These are phyloP conservation scores for Termitomyces bulborhizus DNA, from an alignment of 768 basidiomycete genomes.

Conservation along the genomic window DNA sequence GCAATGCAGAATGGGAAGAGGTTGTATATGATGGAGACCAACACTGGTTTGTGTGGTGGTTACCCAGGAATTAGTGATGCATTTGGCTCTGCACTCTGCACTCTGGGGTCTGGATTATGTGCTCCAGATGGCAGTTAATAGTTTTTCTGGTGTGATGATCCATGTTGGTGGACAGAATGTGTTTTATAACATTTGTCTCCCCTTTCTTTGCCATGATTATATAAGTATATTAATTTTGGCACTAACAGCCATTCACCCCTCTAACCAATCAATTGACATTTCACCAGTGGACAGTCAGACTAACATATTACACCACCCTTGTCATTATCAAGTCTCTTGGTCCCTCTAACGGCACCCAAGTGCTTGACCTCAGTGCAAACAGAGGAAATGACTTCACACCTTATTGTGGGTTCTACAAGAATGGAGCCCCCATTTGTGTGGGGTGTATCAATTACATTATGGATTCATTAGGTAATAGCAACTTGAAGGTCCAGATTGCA, in stretches of 20 bases:
- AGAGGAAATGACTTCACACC: slow-evolving; percentile 42
- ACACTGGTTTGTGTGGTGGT: slow-evolving; percentile 65
- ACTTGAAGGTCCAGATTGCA: too few relatives aligned
- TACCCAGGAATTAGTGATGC: slow-evolving; percentile 57
- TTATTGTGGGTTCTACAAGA: slow-evolving; percentile 70
- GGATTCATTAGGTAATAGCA: slow-evolving; percentile 23
- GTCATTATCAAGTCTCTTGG: slow-evolving; percentile 66
- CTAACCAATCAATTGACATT: too few relatives aligned
- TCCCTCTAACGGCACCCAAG: slow-evolving; percentile 50
- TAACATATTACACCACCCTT: slow-evolving; percentile 70
- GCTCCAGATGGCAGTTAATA: slow-evolving; percentile 49
- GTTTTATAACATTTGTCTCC: slow-evolving; percentile 48
- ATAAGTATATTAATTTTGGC: too few relatives aligned
- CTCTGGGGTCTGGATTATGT: slow-evolving; percentile 62
- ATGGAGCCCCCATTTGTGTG: slow-evolving; percentile 51
- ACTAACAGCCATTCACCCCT: too few relatives aligned
- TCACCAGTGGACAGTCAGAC: too few relatives aligned
- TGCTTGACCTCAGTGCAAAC: slow-evolving; percentile 58
- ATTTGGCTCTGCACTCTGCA: slow-evolving; percentile 59
- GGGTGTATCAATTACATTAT: slow-evolving; percentile 69
- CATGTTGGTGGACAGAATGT: slow-evolving; percentile 61
- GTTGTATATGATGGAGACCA: slow-evolving; percentile 66
- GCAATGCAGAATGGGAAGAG: slow-evolving; percentile 37
- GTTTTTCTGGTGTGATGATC: slow-evolving; percentile 43
- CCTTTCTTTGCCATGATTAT: too few relatives aligned